Evolutionary conservation across 352 stramenopile genomes (phyloP).

Genomic region (Phytophthora quininea): DNA sequence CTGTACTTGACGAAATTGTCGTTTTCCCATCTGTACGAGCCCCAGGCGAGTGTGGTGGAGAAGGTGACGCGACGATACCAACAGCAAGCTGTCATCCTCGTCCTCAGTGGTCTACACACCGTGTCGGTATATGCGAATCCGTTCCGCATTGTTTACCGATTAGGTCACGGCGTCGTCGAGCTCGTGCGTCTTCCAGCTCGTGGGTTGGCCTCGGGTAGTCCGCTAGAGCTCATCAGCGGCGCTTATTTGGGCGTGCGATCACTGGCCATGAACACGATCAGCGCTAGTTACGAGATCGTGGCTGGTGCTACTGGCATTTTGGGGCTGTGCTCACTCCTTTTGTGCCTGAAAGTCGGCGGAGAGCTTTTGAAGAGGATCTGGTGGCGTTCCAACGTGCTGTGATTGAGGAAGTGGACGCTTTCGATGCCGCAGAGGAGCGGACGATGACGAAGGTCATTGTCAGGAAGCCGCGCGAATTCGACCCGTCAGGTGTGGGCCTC

Average conservation of each 20-base stretch:
- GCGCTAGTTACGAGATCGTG: slow-evolving; percentile 88
- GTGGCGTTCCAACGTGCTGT: slow-evolving; percentile 86
- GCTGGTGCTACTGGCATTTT: slow-evolving; percentile 80
- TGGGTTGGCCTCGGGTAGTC: slow-evolving; percentile 80
- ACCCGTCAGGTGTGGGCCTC: slow-evolving; percentile 73
- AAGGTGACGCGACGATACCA: slow-evolving; percentile 84
- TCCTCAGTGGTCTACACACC: slow-evolving; percentile 84
- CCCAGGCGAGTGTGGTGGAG: slow-evolving; percentile 71
- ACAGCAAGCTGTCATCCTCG: slow-evolving; percentile 85
- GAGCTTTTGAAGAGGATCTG: slow-evolving; percentile 85
- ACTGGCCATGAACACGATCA: slow-evolving; percentile 90
- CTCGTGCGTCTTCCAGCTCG: slow-evolving; percentile 79
- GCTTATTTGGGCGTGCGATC: slow-evolving; percentile 85
- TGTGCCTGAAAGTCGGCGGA: slow-evolving; percentile 72
- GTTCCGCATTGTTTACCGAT: slow-evolving; percentile 86
- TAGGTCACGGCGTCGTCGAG: slow-evolving; percentile 84
- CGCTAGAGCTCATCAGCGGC: slow-evolving; percentile 83
- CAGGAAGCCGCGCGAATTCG: slow-evolving; percentile 79
- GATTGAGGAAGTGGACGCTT: slow-evolving; percentile 88
- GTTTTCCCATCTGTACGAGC: slow-evolving; percentile 86
- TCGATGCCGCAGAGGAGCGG: slow-evolving; percentile 85
- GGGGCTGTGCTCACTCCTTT: slow-evolving; percentile 71
- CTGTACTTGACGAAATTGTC: slow-evolving; percentile 84
- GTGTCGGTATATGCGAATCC: slow-evolving; percentile 90
- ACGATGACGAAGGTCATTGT: slow-evolving; percentile 90